Percentiles rank a stretch among this genome's conserved stretches.
These are phyloP conservation scores for Cinchona pubescens DNA, from an alignment of 257 asterid genomes.

Conservation along the genomic window DNA sequence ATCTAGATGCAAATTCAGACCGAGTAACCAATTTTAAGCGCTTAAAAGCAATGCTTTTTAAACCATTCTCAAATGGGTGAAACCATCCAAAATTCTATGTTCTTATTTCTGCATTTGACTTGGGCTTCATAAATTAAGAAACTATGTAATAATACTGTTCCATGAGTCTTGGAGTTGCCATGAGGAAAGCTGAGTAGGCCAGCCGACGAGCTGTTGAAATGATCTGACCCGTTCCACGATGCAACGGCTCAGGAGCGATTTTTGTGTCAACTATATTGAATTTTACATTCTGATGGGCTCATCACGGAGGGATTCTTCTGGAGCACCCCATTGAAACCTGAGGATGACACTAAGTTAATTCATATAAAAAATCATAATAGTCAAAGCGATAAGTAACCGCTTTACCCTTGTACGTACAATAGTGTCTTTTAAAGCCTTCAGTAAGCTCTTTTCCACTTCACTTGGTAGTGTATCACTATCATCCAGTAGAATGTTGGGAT, in stretches of 20 bases:
- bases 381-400: constrained; percentile 20
- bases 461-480: constrained; percentile 91
- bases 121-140: not conserved
- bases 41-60: not conserved
- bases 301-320: constrained; percentile 97
- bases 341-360: not conserved
- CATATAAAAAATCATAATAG: not conserved
- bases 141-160: constrained; percentile 87
- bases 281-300: constrained; percentile 96
- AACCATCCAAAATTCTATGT: not conserved
- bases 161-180: constrained; percentile 98
- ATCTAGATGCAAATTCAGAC: not conserved
- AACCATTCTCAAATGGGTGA: not conserved
- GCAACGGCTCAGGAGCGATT: constrained; percentile 91
- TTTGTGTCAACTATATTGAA: constrained; percentile 94
- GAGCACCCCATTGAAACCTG: constrained; percentile 99
- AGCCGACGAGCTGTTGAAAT: constrained; percentile 97
- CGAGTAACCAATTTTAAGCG: not conserved
- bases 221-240: constrained; percentile 97
- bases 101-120: too few species aligned
- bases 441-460: constrained; percentile 90
- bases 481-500: constrained; percentile 90
- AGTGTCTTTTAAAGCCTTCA: constrained; percentile 84
- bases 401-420: constrained; percentile 97
- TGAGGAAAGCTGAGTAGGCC: constrained; percentile 92